These are phyloP conservation scores for Helichrysum umbraculigerum DNA, from an alignment of 129 eudicot genomes.

Conservation along the genomic window DNA sequence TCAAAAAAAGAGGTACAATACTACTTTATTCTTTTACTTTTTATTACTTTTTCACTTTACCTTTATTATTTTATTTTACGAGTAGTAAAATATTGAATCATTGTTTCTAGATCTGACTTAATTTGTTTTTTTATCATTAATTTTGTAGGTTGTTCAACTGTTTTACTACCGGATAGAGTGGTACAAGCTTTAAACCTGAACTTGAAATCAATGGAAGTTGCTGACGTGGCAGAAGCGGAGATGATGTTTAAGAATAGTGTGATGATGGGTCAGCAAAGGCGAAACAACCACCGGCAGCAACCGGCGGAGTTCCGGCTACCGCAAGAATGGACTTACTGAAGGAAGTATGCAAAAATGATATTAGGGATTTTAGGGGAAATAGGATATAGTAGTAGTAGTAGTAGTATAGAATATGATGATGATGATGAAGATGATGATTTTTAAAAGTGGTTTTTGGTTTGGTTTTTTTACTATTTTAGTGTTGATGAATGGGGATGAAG, in stretches of 20 bases:
- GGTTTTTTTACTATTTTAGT: conserved; percentile 22
- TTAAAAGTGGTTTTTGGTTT: neutral
- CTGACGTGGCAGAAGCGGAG: conserved; percentile 35
- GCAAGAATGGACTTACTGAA: conserved; percentile 86
- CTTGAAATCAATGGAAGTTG: conserved; percentile 46
- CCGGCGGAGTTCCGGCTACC: conserved; percentile 64
- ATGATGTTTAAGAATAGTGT: conserved; percentile 37
- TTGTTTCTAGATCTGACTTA: conserved; percentile 25
- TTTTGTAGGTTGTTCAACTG: conserved; percentile 58
- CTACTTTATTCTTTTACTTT: neutral
- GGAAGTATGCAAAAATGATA: neutral
- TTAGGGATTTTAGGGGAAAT: conserved; percentile 6
- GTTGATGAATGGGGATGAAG: neutral
- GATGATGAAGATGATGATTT: neutral
- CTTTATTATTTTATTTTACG: neutral
- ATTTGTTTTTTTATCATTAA: neutral
- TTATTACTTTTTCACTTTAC: neutral
- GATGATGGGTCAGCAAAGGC: conserved; percentile 39
- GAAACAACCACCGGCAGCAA: conserved; percentile 38
- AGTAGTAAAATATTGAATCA: neutral
- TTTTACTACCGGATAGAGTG: conserved; percentile 70
- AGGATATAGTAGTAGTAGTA: conserved; percentile 4
- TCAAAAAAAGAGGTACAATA: conserved; percentile 54
- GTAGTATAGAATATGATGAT: conserved; percentile 15
- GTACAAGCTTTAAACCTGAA: conserved; percentile 71